Conservation (phyloP, 2,329 filamentous ascomycete species). For the Phaeosphaeriaceae sp. region DNA sequence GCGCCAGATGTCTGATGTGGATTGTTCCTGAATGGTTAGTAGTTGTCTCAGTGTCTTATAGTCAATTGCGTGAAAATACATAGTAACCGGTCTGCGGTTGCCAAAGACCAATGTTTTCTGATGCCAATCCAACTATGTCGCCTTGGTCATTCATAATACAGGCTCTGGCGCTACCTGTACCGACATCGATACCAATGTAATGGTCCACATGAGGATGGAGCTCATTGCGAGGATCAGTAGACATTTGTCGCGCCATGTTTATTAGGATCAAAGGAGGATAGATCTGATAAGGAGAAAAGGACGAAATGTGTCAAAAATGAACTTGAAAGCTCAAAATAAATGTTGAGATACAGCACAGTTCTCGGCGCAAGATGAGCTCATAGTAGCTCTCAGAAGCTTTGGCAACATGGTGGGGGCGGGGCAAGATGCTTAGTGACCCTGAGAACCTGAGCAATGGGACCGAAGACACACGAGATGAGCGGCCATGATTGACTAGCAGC, state of each 20-base stretch:
- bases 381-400: constrained; percentile 36
- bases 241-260: constrained; percentile 51
- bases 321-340: constrained; percentile 16
- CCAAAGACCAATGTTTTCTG: constrained; percentile 60
- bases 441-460: constrained; percentile 25
- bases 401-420: constrained; percentile 41
- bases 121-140: constrained; percentile 73
- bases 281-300: neutral
- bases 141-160: constrained; percentile 93
- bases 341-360: constrained; percentile 43
- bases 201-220: constrained; percentile 64
- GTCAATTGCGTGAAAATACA: constrained; percentile 41
- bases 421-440: constrained; percentile 31
- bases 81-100: constrained; percentile 63
- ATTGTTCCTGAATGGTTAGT: constrained; percentile 77
- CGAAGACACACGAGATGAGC: constrained; percentile 15
- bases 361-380: constrained; percentile 46
- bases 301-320: neutral
- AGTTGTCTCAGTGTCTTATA: neutral
- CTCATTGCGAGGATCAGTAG: constrained; percentile 61
- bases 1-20: constrained; percentile 93
- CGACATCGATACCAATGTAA: constrained; percentile 91
- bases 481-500: constrained; percentile 24
- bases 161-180: constrained; percentile 91
- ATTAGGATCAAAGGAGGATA: constrained; percentile 19